Evolutionary conservation across 23 red algal genomes (phyloP).

Genomic region (Gracilaria caudata): DNA sequence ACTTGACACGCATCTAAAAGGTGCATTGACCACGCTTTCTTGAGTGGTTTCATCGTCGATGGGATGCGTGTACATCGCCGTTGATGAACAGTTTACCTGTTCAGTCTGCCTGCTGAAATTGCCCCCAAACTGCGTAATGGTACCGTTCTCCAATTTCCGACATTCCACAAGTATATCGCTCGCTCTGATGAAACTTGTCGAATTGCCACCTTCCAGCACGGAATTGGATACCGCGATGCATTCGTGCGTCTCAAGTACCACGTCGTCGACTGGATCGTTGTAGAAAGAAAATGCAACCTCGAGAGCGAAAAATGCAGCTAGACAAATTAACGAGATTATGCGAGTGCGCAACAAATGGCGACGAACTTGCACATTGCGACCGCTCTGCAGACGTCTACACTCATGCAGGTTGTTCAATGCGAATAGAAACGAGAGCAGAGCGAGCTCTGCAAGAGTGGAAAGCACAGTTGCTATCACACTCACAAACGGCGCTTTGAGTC

Average conservation of each 20-base stretch:
- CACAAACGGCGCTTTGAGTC: conserved; percentile 28
- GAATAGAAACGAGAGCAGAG: conserved; percentile 29
- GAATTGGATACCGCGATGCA: background rate
- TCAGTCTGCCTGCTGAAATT: conserved; percentile 17
- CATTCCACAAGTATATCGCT: conserved; percentile 1
- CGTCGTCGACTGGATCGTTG: conserved; percentile 6
- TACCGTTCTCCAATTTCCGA: background rate
- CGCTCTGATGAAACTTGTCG: conserved; percentile 1
- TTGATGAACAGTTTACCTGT: conserved; percentile 6
- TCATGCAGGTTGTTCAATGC: conserved; percentile 30
- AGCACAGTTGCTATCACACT: conserved; percentile 40
- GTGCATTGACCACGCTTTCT: background rate
- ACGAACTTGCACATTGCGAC: background rate
- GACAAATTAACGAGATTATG: background rate
- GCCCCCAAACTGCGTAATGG: conserved; percentile 14
- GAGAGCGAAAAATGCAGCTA: conserved; percentile 9
- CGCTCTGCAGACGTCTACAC: conserved; percentile 3
- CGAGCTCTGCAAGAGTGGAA: conserved; percentile 38
- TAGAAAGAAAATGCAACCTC: conserved; percentile 15
- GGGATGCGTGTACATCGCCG: background rate
- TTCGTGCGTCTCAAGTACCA: background rate
- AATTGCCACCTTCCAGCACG: background rate
- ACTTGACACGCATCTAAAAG: background rate
- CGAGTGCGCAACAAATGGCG: conserved; percentile 1
- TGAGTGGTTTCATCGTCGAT: background rate